These are phyloP conservation scores for Raphidocelis subcapitata DNA, from an alignment of 139 green algal species.

Conservation along the genomic window DNA sequence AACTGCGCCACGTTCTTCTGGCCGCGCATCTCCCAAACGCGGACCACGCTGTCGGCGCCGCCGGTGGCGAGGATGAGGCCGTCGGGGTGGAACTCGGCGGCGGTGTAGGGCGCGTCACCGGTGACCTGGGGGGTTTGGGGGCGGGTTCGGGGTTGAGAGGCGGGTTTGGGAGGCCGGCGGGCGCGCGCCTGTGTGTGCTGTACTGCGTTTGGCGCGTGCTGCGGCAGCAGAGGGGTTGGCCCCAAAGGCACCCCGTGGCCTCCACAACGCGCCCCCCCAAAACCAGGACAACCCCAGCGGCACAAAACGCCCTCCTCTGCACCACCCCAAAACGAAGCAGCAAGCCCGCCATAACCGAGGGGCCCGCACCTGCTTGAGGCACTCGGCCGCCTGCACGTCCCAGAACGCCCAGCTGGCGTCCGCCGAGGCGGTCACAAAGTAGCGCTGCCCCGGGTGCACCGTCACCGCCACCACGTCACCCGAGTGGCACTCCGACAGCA, in stretches of 20 bases:
- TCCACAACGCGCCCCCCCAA: no score
- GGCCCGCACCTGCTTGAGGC: constrained; percentile 66
- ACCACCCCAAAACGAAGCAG: background rate
- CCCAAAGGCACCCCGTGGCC: background rate
- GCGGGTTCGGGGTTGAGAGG: no score
- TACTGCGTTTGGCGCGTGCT: background rate
- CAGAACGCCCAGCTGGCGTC: constrained; percentile 89
- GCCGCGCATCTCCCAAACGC: constrained; percentile 87
- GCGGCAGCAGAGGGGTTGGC: background rate
- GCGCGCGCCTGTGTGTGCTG: background rate
- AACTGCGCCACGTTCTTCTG: constrained; percentile 87
- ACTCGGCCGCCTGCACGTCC: constrained; percentile 64
- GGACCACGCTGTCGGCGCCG: constrained; percentile 54
- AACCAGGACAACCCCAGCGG: no score
- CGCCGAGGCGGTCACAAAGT: constrained; percentile 75
- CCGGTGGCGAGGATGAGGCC: constrained; percentile 87
- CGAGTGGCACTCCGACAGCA: constrained; percentile 32
- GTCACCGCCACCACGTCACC: constrained; percentile 56
- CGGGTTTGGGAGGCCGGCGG: background rate
- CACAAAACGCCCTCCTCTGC: no score
- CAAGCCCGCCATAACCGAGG: background rate
- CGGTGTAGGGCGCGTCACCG: no score
- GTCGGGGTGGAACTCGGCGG: constrained; percentile 78
- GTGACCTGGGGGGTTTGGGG: no score
- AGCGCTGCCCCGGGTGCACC: constrained; percentile 79